phyloP scores from a whole-genome alignment of 345 rosid genomes.

The Nasturtium officinale region DNA sequence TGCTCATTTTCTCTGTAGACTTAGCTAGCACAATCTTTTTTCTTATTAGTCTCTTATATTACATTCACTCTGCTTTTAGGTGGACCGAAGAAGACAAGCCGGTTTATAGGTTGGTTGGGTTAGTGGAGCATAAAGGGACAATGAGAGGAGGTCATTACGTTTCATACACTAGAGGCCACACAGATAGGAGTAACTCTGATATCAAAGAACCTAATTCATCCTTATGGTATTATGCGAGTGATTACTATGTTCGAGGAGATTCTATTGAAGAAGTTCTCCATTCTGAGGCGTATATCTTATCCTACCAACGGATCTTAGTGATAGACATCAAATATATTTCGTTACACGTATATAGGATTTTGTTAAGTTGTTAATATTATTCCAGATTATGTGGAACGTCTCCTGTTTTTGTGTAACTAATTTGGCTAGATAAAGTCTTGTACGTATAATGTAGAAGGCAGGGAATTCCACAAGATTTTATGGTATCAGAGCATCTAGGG shows the following conservation, averaged over 20 bases:
- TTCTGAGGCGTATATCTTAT: constrained; percentile 84
- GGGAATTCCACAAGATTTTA: too few relatives aligned
- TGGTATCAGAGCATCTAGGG: too few relatives aligned
- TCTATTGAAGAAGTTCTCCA: constrained; percentile 73
- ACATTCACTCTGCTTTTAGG: constrained; percentile 36
- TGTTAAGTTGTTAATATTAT: too few relatives aligned
- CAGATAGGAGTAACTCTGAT: constrained; percentile 26
- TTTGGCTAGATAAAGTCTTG: too few relatives aligned
- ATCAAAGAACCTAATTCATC: constrained; percentile 35
- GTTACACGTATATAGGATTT: too few relatives aligned
- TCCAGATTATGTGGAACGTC: too few relatives aligned
- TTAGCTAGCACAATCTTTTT: background rate
- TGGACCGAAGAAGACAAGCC: constrained; percentile 42
- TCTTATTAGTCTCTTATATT: background rate
- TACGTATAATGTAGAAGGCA: too few relatives aligned
- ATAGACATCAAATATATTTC: too few relatives aligned
- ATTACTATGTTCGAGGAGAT: constrained; percentile 60
- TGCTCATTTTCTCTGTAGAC: background rate
- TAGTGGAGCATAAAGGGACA: constrained; percentile 85
- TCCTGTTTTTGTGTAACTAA: too few relatives aligned
- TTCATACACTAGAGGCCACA: constrained; percentile 60
- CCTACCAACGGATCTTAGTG: constrained; percentile 70
- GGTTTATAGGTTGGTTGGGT: constrained; percentile 65
- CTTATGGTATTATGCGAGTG: constrained; percentile 71
- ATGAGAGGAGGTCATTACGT: constrained; percentile 95